Evolutionary conservation across 148 eudicot species (phyloP).

Genomic region (Vaccinium macrocarpon): DNA sequence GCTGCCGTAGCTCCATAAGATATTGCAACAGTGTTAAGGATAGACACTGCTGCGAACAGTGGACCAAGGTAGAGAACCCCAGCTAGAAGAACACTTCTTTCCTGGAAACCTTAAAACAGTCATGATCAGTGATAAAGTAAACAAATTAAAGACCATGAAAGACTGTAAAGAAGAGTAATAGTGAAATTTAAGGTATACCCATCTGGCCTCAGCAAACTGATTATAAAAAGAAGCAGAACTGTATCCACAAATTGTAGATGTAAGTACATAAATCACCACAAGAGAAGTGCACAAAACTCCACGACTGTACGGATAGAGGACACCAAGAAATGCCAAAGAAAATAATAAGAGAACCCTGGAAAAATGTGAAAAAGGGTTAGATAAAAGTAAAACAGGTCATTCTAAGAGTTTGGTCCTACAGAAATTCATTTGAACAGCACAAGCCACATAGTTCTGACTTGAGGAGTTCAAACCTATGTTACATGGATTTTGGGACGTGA

Average conservation of each 20-base stretch:
- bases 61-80: constrained; percentile 66
- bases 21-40: constrained; percentile 57
- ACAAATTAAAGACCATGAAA: neutral
- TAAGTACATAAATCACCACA: constrained; percentile 49
- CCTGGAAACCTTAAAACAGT: constrained; percentile 40
- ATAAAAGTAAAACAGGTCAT: neutral
- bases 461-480: neutral
- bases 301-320: constrained; percentile 57
- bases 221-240: constrained; percentile 60
- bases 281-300: constrained; percentile 60
- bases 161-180: neutral
- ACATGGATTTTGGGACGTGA: neutral
- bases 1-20: constrained; percentile 57
- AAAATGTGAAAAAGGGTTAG: constrained; percentile 4
- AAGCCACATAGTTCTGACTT: neutral
- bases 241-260: constrained; percentile 72
- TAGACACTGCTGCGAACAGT: constrained; percentile 30
- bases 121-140: constrained; percentile 1
- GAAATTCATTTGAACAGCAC: neutral
- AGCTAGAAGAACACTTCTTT: constrained; percentile 51
- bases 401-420: neutral
- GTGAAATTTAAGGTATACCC: constrained; percentile 42
- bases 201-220: constrained; percentile 60
- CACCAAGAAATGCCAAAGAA: constrained; percentile 45
- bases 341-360: constrained; percentile 59